Base-by-base conservation (phyloP, 169 alveolate species). In the Plasmodium adleri region DNA sequence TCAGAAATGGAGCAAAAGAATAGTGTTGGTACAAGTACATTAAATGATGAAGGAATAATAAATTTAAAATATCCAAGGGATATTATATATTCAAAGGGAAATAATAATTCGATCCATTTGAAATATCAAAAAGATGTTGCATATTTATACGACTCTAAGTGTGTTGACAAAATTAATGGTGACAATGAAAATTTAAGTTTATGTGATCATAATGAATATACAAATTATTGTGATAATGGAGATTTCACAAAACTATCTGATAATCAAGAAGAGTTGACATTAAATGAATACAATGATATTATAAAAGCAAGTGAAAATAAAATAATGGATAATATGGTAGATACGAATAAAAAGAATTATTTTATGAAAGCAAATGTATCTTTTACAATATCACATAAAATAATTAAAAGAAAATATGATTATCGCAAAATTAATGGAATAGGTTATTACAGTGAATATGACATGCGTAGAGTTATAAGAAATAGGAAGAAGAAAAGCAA, bases 371-470 rank as follows among this genome's bases (percentile, higher is more conserved):
- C 78, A 17, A 78, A 78, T n/a, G 47, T 39, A 28, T 64, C 89
- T 15, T 78, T 28, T 39, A 22, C 67, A 26, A 70, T 63, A 20
- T 56, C 24, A 50, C 64, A 52, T 15, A 52, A 45, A 10, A 64
- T 78, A 66, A 45, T 22, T 52, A 78, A 24, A 64, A 49, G 49
- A 52, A 52, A 66, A 64, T 59, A 58, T 50, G 71, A 50, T 32
- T 52, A 26, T n/a, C 17, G 15, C 5, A 78, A 78, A 10, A 28
- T 24, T 66, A 24, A 64, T 59, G 39, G 54, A 13, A 74, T 28
- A 13, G 78, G 89, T 1, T 67, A 66, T 78, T 66, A 64, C 54
- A 78, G 89, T 43, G 89, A 78, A 64, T 78, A 64, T 49, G 89
- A 78, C 47, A 28, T 50, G 22, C 60, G 52, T 28, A 52, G 63